phyloP scores from a whole-genome alignment of 2,329 filamentous ascomycete genomes.

The Sordariomycetes sp. region DNA sequence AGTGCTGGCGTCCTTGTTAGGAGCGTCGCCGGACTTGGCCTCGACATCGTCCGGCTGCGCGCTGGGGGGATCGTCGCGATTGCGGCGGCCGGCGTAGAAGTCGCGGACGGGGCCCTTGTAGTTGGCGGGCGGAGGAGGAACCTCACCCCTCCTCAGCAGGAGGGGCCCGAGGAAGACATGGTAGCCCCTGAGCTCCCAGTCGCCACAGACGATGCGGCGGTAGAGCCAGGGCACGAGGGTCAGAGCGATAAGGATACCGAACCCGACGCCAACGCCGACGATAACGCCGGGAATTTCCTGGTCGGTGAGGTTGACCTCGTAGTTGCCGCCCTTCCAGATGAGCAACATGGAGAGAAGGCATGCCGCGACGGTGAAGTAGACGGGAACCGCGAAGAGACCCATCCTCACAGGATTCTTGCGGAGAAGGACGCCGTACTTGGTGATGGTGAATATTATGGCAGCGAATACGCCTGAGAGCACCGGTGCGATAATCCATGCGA shows the following conservation, averaged over 20 bases:
- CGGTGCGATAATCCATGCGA: slow-evolving; percentile 51
- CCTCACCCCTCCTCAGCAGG: slow-evolving; percentile 31
- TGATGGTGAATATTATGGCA: slow-evolving; percentile 42
- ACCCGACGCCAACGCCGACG: slow-evolving; percentile 38
- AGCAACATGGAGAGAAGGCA: slow-evolving; percentile 50
- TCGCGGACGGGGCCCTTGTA: slow-evolving; percentile 32
- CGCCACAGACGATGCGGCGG: slow-evolving; percentile 45
- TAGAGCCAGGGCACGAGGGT: slow-evolving; percentile 52
- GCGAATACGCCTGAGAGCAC: slow-evolving; percentile 41
- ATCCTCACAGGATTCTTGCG: slow-evolving; percentile 40
- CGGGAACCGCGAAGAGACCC: slow-evolving; percentile 39
- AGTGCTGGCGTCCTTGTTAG: not conserved
- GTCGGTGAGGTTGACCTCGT: slow-evolving; percentile 34
- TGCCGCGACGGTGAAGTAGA: slow-evolving; percentile 47
- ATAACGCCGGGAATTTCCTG: slow-evolving; percentile 40
- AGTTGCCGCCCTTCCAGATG: slow-evolving; percentile 40
- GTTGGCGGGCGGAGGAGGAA: slow-evolving; percentile 29
- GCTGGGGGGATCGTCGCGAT: slow-evolving; percentile 28
- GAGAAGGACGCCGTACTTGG: slow-evolving; percentile 45
- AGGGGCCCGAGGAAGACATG: slow-evolving; percentile 42
- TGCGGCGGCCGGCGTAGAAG: slow-evolving; percentile 46
- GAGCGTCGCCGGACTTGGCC: slow-evolving; percentile 10
- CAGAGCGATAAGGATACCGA: slow-evolving; percentile 33
- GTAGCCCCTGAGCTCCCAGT: slow-evolving; percentile 47
- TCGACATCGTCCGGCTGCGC: slow-evolving; percentile 9